A percentile compares a stretch with the other conserved stretches of the same genome.
These are phyloP conservation scores for Leccinum ponderosum DNA, from an alignment of 1,284 basidiomycete species.

Conservation along the genomic window DNA sequence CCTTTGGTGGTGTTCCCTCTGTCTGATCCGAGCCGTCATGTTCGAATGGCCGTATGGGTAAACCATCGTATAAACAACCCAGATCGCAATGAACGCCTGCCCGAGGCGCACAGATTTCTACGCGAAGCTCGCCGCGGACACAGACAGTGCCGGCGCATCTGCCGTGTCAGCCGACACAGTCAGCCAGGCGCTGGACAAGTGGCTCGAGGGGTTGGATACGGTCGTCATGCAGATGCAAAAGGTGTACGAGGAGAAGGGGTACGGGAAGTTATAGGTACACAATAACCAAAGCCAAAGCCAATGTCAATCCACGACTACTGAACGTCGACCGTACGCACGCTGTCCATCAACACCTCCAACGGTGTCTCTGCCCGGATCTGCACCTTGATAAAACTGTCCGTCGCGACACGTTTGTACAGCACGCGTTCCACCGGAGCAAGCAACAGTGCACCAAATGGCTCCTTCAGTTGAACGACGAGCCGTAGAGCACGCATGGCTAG, in stretches of 20 bases:
- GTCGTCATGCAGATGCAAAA: conserved; percentile 73
- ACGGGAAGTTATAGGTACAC: conserved; percentile 35
- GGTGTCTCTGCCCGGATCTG: no score
- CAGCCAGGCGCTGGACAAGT: conserved; percentile 66
- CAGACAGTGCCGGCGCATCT: conserved; percentile 45
- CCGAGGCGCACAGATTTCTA: conserved; percentile 92
- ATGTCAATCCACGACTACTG: no score
- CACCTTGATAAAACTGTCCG: no score
- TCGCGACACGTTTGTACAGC: no score
- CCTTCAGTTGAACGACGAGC: no score
- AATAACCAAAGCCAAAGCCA: no score
- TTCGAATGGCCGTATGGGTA: not conserved
- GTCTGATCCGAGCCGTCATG: not conserved
- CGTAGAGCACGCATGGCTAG: no score
- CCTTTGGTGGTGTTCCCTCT: not conserved
- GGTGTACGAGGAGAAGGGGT: conserved; percentile 61
- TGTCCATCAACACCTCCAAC: no score
- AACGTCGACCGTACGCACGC: no score
- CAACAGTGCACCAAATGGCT: no score
- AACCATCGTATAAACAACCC: conserved; percentile 1
- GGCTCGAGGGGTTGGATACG: conserved; percentile 66
- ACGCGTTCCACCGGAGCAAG: no score
- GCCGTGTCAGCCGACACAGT: conserved; percentile 66
- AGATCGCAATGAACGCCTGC: conserved; percentile 89
- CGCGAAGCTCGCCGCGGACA: conserved; percentile 80